Evolutionary conservation across 139 green algal species (phyloP).

Genomic region (Chlamydomonas sp.): DNA sequence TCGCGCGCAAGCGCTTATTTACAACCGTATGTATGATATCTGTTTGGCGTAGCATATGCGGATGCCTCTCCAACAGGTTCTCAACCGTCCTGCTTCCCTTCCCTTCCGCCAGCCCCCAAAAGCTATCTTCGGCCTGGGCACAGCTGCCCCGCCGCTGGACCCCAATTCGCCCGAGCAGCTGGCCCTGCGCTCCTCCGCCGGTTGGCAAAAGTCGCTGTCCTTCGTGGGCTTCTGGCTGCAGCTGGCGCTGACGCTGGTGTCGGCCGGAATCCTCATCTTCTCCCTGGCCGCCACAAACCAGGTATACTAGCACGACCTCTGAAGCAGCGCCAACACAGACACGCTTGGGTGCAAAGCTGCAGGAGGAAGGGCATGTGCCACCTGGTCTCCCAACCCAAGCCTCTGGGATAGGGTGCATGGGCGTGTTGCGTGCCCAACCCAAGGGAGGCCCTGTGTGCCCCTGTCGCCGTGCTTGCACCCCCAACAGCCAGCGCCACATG

Average conservation of each 20-base stretch:
- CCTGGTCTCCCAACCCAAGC: no score
- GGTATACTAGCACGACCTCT: background rate
- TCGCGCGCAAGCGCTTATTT: no score
- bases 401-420: no score
- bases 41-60: no score
- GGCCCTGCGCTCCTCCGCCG: conserved; percentile 4
- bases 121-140: conserved; percentile 1
- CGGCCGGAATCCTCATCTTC: conserved; percentile 89
- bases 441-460: no score
- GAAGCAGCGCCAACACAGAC: background rate
- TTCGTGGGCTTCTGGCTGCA: conserved; percentile 88
- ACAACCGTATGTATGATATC: no score
- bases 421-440: no score
- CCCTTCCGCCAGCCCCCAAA: background rate
- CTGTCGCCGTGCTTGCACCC: no score
- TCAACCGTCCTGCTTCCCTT: no score
- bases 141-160: background rate
- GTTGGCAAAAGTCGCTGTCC: conserved; percentile 39
- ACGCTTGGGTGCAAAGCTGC: conserved; percentile 19
- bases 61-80: no score
- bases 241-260: conserved; percentile 84
- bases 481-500: no score
- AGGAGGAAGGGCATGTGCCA: background rate
- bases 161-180: conserved; percentile 25
- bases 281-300: conserved; percentile 50